Conservation (phyloP, 495 filamentous ascomycete species). For the Hypoxylon trugodes region DNA sequence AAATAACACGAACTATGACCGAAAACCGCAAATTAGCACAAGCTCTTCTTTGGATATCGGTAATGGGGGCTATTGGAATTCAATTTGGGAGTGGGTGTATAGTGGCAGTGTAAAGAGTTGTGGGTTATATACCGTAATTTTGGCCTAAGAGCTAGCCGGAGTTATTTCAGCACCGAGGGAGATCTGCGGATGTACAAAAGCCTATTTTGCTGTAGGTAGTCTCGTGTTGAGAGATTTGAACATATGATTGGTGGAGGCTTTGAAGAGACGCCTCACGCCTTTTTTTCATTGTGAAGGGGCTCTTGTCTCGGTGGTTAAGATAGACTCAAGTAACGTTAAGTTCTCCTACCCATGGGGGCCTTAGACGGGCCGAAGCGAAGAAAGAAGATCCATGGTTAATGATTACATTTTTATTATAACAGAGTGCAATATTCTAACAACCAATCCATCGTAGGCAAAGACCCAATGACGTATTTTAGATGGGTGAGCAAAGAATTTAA, state of each 20-base stretch:
- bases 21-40: no score
- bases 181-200: background rate
- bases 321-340: conserved; percentile 11
- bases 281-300: background rate
- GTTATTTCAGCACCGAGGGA: background rate
- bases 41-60: no score
- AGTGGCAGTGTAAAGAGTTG: no score
- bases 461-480: conserved; percentile 24
- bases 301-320: background rate
- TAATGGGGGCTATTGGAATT: no score
- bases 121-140: no score
- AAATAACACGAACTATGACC: no score
- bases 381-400: background rate
- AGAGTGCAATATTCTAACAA: background rate
- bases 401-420: no score
- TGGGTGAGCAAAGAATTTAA: background rate
- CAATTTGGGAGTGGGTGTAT: no score
- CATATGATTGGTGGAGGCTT: background rate
- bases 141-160: background rate
- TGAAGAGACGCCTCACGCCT: background rate
- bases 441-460: no score
- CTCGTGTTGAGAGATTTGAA: background rate
- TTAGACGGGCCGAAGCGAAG: conserved; percentile 10
- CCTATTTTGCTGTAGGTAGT: background rate
- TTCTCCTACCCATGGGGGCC: background rate